Base-by-base conservation (phyloP, 2,329 filamentous ascomycete species). In the Ophiostoma tasmaniense region DNA sequence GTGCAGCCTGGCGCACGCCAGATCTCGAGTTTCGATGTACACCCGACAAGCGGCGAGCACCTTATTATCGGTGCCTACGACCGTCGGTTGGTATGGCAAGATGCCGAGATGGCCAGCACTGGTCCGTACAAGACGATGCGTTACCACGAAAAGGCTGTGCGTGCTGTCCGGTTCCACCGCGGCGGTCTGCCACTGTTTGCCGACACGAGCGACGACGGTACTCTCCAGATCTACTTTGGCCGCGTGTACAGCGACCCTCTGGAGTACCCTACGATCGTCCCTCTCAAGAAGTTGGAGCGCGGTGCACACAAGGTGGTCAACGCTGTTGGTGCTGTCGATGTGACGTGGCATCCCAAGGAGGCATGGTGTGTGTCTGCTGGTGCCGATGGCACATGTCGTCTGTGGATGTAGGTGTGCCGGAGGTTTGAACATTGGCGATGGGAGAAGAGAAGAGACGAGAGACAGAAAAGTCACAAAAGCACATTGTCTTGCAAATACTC, bases 191-290 rank as follows among this genome's bases (percentile, higher is more conserved):
- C 95, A 22, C 84, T 99, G 45, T 98, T 99, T 76, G 95, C 93
- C 0, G 94, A 98, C 77, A 93, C 92, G 25, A 95, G 91, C 77
- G 96, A 99, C 77, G 95, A 99, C 78, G 95, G 95, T 35, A 92
- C 90, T 25, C 81, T 98, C 73, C 95, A 99, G 78, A 91, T 99
- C 68, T 98, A 98, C 87, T 94, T 98, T 77, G 94, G 93, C 69
- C 96, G 94, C 80, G 94, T 98, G 35, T 93, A 96, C 37, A 92
- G 89, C 71, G 95, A 99, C 77, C 83, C 97, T 77, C 92, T 99
- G 87, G 93, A 96, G 81, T 97, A 97, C 76, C 93, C 95, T 7
- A 96, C 90, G 17, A 97, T 99, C 75, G 95, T 98, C 67, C 95
- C 95, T 10, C 85, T 99, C 72, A 99, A 98, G 84, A 92, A 96